Evolutionary conservation across 345 rosid genomes (phyloP), one percentile per base, ranked within the genome.

Genomic region (Syzygium aqueum): DNA sequence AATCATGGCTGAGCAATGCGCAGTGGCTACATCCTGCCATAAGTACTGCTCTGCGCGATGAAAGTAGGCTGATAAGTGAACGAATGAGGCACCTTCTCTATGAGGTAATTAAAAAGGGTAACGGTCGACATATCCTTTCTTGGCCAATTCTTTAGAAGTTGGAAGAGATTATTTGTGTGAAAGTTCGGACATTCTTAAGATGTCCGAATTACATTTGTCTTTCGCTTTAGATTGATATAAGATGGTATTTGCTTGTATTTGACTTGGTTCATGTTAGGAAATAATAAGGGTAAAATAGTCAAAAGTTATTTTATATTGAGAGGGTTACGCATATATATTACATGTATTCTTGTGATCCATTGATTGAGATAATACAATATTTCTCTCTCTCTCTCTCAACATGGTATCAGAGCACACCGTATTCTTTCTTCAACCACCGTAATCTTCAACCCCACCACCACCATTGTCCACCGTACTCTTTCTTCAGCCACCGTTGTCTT

Each of bases 1-100:
- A 63, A 27, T 85, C 86, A 40, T 94, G 95, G 97, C 84, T 94
- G 88, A 92, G 87, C 87, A 88, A 88, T 61, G 94, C 93, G 23
- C 90, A 77, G 21, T 94, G 97, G 95, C 82, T 93, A 59, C 97
- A 94, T 91, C 95, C 95, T 51, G 95, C 94, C 84, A 87, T 94
- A 30, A 90, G 93, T 50, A 86, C 89, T 86, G 97, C 94, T 83
- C 65, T 94, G 53, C 86, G 87, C 11, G 94, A 94, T 46, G 97
- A 94, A 85, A 89, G 90, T 82, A 92, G 89, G 89, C 92, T 93
- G 61, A 94, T 94, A 33, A 94, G 95, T 87, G 95, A 94, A 87
- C 88, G 94, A 30, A 94, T 94, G 97, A 93, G 90, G 91, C 94
- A 94, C 89, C 94, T 92, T 65, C 90, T 92, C 25, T 94, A 94